Evolutionary conservation across 2,329 filamentous ascomycete genomes (phyloP), one percentile per base, ranked within the genome.

Genomic region (Tolypocladium ovalisporum): DNA sequence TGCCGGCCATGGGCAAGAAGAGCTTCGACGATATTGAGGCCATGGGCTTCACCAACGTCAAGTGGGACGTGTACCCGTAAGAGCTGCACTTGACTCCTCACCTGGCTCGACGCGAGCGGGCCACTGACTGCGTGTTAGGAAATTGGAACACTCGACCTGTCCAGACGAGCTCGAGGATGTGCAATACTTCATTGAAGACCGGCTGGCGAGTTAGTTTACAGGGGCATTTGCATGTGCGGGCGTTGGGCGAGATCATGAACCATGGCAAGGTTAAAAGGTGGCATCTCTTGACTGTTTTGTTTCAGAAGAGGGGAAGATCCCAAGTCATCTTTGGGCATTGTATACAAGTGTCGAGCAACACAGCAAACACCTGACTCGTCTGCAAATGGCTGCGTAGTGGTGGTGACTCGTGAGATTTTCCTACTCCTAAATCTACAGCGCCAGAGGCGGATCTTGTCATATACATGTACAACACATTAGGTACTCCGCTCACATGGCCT

Each of bases 101-200:
- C 19, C 27, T 32, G 17, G 8, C 17, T 13, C 13, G 27, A 19
- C 27, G 27, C 27, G n/a, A n/a, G n/a, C 4, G 52, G 29, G 40
- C 22, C 40, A 6, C 22, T 39, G 17, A 15, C 7, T 34, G 8
- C 17, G 5, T 1, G n/a, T 34, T 6, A 89, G 85, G 57, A 79
- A 85, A 8, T 80, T 97, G 67, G 78, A 77, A 13, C 92, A 97
- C 70, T 87, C 85, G 27, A 90, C 90, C 4, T 85, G 86, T 64
- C 80, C 84, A 7, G 77, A 87, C 62, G 93, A 97, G 75, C 83
- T 97, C 57, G 84, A 95, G 59, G 88, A 96, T 66, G 76, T 97
- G 22, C 89, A 95, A 73, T 68, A 66, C 2, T 85, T 54, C 27
- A 34, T 51, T 29, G 27, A 51, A n/a, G 47, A 51, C 27, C 29